These are phyloP conservation scores for Neonectria magnoliae DNA, from an alignment of 2,329 filamentous ascomycete species.

Conservation along the genomic window DNA sequence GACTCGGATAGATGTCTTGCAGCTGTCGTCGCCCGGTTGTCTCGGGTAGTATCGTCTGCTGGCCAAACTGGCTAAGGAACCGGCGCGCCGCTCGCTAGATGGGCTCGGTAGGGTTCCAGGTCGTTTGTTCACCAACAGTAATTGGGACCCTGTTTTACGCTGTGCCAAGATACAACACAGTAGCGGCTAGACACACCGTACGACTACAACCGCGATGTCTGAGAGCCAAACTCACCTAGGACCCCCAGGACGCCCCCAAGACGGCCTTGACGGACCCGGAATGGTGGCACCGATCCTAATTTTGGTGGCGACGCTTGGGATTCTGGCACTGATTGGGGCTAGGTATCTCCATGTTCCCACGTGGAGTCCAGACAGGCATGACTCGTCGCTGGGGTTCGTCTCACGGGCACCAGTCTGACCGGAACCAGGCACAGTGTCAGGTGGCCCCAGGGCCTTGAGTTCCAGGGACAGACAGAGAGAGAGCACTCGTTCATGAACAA, in stretches of 20 bases:
- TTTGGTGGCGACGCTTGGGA: conserved; percentile 9
- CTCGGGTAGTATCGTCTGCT: background rate
- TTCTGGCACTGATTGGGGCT: conserved; percentile 6
- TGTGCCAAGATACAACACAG: background rate
- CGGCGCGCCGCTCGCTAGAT: conserved; percentile 3
- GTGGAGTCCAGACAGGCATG: conserved; percentile 33
- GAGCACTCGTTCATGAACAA: background rate
- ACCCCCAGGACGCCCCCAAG: background rate
- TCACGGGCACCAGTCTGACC: conserved; percentile 3
- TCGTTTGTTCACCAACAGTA: background rate
- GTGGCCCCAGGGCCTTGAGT: conserved; percentile 2
- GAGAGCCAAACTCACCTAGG: background rate
- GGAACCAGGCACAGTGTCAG: conserved; percentile 25
- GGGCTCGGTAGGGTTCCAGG: background rate
- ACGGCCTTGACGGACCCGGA: background rate
- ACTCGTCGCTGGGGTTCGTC: conserved; percentile 20
- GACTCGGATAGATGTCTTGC: background rate
- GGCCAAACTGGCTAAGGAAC: background rate
- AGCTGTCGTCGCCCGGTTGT: background rate
- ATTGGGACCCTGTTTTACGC: background rate
- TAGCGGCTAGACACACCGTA: background rate
- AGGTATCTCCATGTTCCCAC: conserved; percentile 24
- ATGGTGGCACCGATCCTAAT: conserved; percentile 24
- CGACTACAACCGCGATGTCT: background rate
- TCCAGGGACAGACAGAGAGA: background rate